Percentiles rank a stretch among this genome's conserved stretches.
Conservation (phyloP, 2,329 filamentous ascomycete species). For the Hypoxylon sp. region DNA sequence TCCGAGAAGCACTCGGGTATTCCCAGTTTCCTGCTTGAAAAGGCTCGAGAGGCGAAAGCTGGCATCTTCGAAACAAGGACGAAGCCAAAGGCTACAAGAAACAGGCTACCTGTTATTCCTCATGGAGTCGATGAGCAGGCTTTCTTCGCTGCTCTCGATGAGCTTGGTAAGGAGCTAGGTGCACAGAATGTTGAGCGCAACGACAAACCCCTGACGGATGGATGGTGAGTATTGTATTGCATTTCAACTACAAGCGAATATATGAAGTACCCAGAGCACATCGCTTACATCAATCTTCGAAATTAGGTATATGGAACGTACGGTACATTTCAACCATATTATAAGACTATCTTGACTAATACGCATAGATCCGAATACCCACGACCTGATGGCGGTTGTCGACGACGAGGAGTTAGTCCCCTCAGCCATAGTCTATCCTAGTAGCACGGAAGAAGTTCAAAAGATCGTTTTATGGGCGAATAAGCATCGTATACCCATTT, state of each 20-base stretch:
- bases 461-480: slow-evolving; percentile 47
- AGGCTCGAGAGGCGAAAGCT: slow-evolving; percentile 48
- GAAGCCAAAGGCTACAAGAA: slow-evolving; percentile 43
- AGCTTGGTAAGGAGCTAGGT: slow-evolving; percentile 49
- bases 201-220: slow-evolving; percentile 52
- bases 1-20: slow-evolving; percentile 52
- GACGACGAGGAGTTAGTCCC: slow-evolving; percentile 57
- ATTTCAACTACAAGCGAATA: slow-evolving; percentile 22
- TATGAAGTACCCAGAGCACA: too few relatives aligned
- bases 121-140: slow-evolving; percentile 48
- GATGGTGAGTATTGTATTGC: slow-evolving; percentile 46
- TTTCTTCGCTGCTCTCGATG: slow-evolving; percentile 49
- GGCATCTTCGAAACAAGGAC: slow-evolving; percentile 48
- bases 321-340: slow-evolving; percentile 3
- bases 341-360: slow-evolving; percentile 11
- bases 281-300: slow-evolving; percentile 3
- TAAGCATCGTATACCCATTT: slow-evolving; percentile 42
- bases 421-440: slow-evolving; percentile 52
- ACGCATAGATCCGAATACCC: slow-evolving; percentile 48
- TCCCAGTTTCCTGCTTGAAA: slow-evolving; percentile 49
- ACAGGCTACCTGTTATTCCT: slow-evolving; percentile 49
- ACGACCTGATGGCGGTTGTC: slow-evolving; percentile 54
- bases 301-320: slow-evolving; percentile 46
- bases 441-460: slow-evolving; percentile 46
- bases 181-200: slow-evolving; percentile 52